Evolutionary conservation across 208 protist species (phyloP).

Genomic region (Wallacemonas sp.): DNA sequence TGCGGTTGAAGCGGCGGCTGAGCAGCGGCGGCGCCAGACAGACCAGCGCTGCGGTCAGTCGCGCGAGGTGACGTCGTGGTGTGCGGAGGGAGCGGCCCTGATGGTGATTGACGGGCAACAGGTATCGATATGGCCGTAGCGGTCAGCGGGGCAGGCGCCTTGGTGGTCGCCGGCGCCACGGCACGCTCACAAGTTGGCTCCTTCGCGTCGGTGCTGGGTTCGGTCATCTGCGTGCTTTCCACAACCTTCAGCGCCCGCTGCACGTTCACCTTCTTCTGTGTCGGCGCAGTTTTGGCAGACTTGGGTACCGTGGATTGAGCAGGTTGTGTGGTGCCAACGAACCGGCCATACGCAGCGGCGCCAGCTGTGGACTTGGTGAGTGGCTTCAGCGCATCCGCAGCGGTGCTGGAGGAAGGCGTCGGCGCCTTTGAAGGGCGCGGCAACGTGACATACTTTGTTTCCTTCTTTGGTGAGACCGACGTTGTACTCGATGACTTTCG

Average conservation of each 20-base stretch:
- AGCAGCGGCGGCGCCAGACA: not conserved
- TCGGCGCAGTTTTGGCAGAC: not conserved
- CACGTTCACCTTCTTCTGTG: conserved; percentile 5
- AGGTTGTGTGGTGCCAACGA: not conserved
- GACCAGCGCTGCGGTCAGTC: not conserved
- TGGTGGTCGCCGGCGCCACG: not conserved
- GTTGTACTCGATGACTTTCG: not conserved
- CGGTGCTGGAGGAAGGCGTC: not conserved
- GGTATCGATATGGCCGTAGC: not conserved
- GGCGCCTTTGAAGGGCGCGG: not conserved
- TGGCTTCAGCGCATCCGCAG: not conserved
- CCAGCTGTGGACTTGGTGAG: not conserved
- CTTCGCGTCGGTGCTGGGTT: not conserved
- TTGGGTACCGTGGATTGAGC: not conserved
- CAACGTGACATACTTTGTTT: conserved; percentile 7
- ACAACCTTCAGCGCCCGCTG: conserved; percentile 4
- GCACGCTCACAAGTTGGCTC: not conserved
- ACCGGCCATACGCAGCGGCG: not conserved
- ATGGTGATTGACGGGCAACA: no score
- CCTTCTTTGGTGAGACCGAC: not conserved
- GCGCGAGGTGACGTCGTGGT: no score
- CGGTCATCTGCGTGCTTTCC: not conserved
- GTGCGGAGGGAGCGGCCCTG: no score
- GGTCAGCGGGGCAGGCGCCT: not conserved
- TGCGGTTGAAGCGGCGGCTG: not conserved